Conservation (phyloP, 495 filamentous ascomycete species). For the Copromyces sp. region DNA sequence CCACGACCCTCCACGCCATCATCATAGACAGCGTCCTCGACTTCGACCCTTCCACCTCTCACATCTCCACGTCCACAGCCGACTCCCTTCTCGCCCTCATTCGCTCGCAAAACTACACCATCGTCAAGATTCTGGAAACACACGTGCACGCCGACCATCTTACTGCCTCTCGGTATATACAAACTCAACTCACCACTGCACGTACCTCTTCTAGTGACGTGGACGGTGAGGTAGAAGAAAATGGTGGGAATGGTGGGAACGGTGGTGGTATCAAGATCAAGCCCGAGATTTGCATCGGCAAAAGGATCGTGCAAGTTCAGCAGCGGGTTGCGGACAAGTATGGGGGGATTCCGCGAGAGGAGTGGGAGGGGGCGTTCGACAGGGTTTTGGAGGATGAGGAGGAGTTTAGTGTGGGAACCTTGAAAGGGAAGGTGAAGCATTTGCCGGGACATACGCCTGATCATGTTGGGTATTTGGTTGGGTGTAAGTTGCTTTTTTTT, state of each 20-base stretch:
- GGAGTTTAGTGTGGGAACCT: constrained; percentile 36
- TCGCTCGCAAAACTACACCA: constrained; percentile 33
- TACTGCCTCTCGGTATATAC: constrained; percentile 47
- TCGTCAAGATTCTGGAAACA: constrained; percentile 45
- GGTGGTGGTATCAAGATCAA: constrained; percentile 1
- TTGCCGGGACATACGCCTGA: constrained; percentile 55
- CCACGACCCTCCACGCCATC: constrained; percentile 32
- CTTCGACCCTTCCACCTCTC: constrained; percentile 38
- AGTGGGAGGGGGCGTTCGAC: constrained; percentile 41
- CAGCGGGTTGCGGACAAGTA: constrained; percentile 38
- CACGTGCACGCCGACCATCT: constrained; percentile 55
- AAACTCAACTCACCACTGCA: constrained; percentile 24
- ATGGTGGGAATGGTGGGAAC: neutral
- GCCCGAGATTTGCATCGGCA: constrained; percentile 43
- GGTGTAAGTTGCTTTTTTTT: constrained; percentile 18
- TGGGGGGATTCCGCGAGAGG: too few relatives aligned
- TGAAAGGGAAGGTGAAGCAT: constrained; percentile 39
- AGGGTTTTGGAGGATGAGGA: constrained; percentile 45
- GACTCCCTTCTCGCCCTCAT: constrained; percentile 37
- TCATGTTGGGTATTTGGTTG: constrained; percentile 50
- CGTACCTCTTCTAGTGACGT: neutral
- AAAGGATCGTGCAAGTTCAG: constrained; percentile 44
- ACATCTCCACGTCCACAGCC: constrained; percentile 38
- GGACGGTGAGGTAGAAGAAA: neutral
- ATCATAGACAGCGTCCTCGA: constrained; percentile 55